phyloP scores from a whole-genome alignment of 1,139 yeast species.

The Yamadazyma aaseri region DNA sequence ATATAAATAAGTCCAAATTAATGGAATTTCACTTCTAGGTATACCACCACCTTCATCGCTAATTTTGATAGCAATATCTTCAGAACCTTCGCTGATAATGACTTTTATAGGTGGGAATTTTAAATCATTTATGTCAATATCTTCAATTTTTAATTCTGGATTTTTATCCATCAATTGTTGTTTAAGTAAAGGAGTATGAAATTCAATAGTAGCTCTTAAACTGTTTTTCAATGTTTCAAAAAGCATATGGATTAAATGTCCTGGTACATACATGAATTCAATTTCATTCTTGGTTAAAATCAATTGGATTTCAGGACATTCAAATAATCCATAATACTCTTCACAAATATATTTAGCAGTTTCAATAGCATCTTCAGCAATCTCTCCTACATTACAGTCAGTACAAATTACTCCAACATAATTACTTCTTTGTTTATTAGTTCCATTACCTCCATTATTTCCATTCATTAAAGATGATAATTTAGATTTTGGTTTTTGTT shows the following conservation, averaged over 20 bases:
- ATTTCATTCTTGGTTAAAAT: conserved; percentile 67
- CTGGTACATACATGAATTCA: conserved; percentile 85
- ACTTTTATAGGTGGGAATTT: conserved; percentile 82
- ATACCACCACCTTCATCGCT: conserved; percentile 96
- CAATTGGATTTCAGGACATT: conserved; percentile 76
- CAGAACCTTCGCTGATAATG: conserved; percentile 87
- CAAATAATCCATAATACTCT: conserved; percentile 80
- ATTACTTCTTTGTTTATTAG: conserved; percentile 32
- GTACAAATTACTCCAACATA: conserved; percentile 88
- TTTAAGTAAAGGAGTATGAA: conserved; percentile 49
- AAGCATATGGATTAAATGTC: conserved; percentile 84
- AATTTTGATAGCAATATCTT: conserved; percentile 89
- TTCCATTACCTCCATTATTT: conserved; percentile 6
- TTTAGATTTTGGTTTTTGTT: conserved; percentile 44
- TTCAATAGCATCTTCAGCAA: conserved; percentile 82
- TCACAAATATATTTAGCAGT: conserved; percentile 86
- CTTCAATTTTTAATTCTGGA: conserved; percentile 41
- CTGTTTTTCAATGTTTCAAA: conserved; percentile 85
- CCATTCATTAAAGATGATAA: conserved; percentile 38
- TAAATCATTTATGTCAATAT: conserved; percentile 60
- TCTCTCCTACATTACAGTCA: conserved; percentile 72
- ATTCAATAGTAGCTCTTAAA: conserved; percentile 80
- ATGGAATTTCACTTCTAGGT: conserved; percentile 78
- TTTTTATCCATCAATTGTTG: conserved; percentile 39
- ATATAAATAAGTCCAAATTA: conserved; percentile 89